Percentiles rank a stretch among this genome's conserved stretches.
phyloP scores from a whole-genome alignment of 371 early-diverging fungal species.

The Coemansia sp. region DNA sequence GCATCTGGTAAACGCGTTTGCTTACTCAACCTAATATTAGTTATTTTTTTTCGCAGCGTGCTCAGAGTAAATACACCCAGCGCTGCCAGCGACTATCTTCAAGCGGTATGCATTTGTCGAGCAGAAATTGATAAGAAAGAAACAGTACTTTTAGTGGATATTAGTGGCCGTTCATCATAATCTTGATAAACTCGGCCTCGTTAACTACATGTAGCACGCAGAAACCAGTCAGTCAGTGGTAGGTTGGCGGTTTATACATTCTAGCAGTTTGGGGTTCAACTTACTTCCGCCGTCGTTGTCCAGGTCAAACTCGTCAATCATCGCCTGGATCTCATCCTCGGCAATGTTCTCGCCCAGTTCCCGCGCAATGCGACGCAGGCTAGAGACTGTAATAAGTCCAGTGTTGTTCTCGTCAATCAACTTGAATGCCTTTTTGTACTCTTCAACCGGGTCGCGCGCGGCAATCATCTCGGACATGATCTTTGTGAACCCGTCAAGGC shows the following conservation, averaged over 20 bases:
- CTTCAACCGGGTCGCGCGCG: constrained; percentile 73
- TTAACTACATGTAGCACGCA: constrained; percentile 53
- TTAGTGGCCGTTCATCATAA: constrained; percentile 62
- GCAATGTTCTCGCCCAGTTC: constrained; percentile 75
- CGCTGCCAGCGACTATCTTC: not conserved
- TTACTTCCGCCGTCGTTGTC: constrained; percentile 74
- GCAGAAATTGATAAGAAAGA: not conserved
- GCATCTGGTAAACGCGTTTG: not conserved
- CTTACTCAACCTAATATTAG: not conserved
- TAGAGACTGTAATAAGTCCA: constrained; percentile 63
- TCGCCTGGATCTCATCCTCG: constrained; percentile 73
- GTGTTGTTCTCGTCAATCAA: constrained; percentile 71
- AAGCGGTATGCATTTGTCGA: not conserved
- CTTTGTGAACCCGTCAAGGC: constrained; percentile 63
- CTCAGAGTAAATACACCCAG: constrained; percentile 3
- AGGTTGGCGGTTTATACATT: not conserved
- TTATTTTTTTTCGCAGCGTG: not conserved
- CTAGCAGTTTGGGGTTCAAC: constrained; percentile 19
- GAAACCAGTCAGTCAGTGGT: not conserved
- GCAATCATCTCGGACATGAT: constrained; percentile 69
- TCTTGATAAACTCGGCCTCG: constrained; percentile 72
- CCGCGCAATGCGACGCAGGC: constrained; percentile 67
- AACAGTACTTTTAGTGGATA: no score
- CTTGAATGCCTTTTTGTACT: constrained; percentile 74
- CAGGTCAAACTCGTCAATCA: constrained; percentile 83